Evolutionary conservation across 169 alveolate species (phyloP), one percentile per base, ranked within the genome.

Genomic region (Pseudocohnilembus persalinus): DNA sequence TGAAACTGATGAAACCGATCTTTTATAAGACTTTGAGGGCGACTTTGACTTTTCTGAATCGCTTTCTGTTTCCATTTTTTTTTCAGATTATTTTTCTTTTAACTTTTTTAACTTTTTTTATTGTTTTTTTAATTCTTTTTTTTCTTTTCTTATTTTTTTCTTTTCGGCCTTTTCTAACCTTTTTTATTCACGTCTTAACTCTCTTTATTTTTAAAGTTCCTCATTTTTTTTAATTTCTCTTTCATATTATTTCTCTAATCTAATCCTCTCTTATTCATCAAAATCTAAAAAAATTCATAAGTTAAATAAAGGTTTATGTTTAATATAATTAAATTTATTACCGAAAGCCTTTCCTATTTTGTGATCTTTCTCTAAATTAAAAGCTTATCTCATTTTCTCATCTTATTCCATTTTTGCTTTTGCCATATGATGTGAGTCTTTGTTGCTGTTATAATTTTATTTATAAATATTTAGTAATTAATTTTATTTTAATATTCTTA

Each of bases 201-300:
- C 65, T 29, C 34, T 33, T 24, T 31, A 25, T 0, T 32, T 29
- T 77, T 33, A 28, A 77, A 77, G 34, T 77, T 26, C 63, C 33
- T 77, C 82, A 34, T 30, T 77, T n/a, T 77, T 77, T 33, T 77
- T 33, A 16, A 77, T 31, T 26, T 33, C 73, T 33, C 63, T 77
- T 77, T 77, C 72, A 77, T 32, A 77, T 77, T 77, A 63, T 77
- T 33, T 77, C 6, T 77, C 82, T 31, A 77, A 28, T 77, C 33
- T 77, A n/a, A 31, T 68, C 33, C 72, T 77, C 29, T 81, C 29
- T 68, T 81, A 74, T 72, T 74, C 76, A 77, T 77, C 82, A 77
- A 77, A 77, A 34, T 77, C 82, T 77, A 77, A 25, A 25, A 25
- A 0, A 25, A 34, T 0, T 0, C 6, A 16, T 31, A 27, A 16